A percentile compares a stretch with the other conserved stretches of the same genome.
phyloP scores from a whole-genome alignment of 352 stramenopile genomes.

The Phytophthora tubulina region DNA sequence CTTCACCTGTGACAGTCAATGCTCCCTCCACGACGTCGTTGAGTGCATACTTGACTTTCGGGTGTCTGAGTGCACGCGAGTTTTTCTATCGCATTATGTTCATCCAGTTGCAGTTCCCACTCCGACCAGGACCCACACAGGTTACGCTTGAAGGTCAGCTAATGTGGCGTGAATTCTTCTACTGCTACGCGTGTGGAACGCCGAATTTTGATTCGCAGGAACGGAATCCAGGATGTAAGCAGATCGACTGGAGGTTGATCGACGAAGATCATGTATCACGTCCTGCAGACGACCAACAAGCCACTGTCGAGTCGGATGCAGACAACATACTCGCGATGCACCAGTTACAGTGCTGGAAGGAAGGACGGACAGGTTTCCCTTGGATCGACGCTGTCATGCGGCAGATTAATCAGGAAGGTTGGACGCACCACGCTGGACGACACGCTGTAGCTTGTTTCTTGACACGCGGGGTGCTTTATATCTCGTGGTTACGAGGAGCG shows the following conservation, averaged over 20 bases:
- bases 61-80: constrained; percentile 88
- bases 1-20: constrained; percentile 83
- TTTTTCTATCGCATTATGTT: constrained; percentile 88
- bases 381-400: constrained; percentile 98
- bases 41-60: constrained; percentile 92
- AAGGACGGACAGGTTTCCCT: constrained; percentile 95
- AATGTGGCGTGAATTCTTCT: constrained; percentile 97
- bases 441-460: constrained; percentile 97
- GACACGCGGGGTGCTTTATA: constrained; percentile 95
- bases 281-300: constrained; percentile 18
- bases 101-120: constrained; percentile 91
- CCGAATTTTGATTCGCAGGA: constrained; percentile 92
- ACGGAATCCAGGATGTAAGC: constrained; percentile 89
- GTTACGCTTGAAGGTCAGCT: constrained; percentile 94
- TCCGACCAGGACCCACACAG: constrained; percentile 79
- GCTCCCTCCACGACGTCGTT: constrained; percentile 94
- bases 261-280: constrained; percentile 36
- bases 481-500: constrained; percentile 93
- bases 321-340: constrained; percentile 63
- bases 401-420: constrained; percentile 91
- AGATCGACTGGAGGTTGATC: constrained; percentile 73
- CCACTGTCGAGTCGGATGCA: constrained; percentile 22
- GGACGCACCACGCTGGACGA: constrained; percentile 83
- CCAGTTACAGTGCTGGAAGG: constrained; percentile 89
- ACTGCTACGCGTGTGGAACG: constrained; percentile 71